Percentiles rank a stretch among this genome's conserved stretches.
Conservation (phyloP, 257 asterid species). For the Sherardia arvensis region DNA sequence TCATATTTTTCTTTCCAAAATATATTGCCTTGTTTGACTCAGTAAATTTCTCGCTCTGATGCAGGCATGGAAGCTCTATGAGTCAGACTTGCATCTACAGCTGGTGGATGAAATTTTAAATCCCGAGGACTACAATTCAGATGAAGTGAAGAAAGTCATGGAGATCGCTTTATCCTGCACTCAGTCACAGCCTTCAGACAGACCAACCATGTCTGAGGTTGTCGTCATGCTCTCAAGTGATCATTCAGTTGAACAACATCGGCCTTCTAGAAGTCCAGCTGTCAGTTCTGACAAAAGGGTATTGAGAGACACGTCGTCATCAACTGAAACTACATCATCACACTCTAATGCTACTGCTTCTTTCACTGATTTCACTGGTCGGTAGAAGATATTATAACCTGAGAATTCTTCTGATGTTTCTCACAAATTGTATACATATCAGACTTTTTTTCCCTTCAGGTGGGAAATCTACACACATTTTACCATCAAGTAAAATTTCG, state of each 20-base stretch:
- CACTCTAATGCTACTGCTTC: constrained; percentile 54
- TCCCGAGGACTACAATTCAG: constrained; percentile 23
- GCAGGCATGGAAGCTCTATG: constrained; percentile 76
- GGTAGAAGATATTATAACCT: constrained; percentile 21
- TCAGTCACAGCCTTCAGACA: constrained; percentile 54
- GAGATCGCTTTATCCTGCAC: constrained; percentile 65
- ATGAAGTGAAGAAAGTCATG: constrained; percentile 52
- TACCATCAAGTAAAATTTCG: background rate
- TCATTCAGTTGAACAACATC: constrained; percentile 14
- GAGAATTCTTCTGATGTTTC: background rate
- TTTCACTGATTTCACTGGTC: constrained; percentile 48
- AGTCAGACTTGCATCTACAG: constrained; percentile 31
- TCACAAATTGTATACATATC: background rate
- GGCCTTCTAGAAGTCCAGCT: constrained; percentile 28
- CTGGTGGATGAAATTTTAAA: constrained; percentile 60
- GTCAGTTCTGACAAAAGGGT: constrained; percentile 22
- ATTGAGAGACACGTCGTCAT: constrained; percentile 12
- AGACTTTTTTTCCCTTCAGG: background rate
- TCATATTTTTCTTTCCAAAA: background rate
- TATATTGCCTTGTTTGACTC: background rate
- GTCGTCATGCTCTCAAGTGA: constrained; percentile 56
- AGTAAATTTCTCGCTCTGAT: background rate
- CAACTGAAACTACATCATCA: constrained; percentile 20
- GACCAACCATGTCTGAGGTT: constrained; percentile 82
- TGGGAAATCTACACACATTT: background rate